A percentile compares a stretch with the other conserved stretches of the same genome.
Conservation (phyloP, 176 grass and related monocot species). For the Poa annua region DNA sequence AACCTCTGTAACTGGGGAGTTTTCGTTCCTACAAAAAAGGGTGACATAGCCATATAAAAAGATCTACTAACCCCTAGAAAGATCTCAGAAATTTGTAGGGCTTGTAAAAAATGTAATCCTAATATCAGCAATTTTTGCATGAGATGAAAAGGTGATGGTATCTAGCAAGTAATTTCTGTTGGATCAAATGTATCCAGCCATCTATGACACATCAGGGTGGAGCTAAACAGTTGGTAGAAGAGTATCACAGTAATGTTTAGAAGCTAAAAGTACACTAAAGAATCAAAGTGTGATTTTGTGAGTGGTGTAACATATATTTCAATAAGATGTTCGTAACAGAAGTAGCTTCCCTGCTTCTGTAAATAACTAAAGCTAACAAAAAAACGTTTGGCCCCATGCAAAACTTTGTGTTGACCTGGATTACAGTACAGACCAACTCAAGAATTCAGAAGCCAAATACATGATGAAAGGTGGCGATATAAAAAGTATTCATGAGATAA, state of each 20-base stretch:
- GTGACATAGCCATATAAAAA: neutral
- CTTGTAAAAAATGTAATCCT: neutral
- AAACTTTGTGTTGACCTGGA: neutral
- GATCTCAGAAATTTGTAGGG: neutral
- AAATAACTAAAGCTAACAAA: conserved; percentile 27
- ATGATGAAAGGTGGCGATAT: conserved; percentile 1
- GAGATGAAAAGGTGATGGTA: conserved; percentile 9
- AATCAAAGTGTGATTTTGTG: neutral
- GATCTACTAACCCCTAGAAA: too few relatives aligned
- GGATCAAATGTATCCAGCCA: conserved; percentile 17
- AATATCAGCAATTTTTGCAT: conserved; percentile 5
- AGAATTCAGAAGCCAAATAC: neutral
- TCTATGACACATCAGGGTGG: conserved; percentile 16
- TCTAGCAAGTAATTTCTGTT: conserved; percentile 17
- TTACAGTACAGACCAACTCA: conserved; percentile 12
- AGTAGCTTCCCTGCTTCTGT: neutral
- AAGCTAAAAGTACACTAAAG: neutral
- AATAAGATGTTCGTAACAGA: neutral
- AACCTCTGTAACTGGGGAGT: conserved; percentile 78
- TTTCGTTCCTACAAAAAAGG: conserved; percentile 62
- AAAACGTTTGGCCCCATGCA: neutral
- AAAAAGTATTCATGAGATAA: neutral
- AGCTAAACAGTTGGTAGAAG: conserved; percentile 23
- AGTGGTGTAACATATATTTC: conserved; percentile 9
- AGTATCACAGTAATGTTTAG: neutral